Base-by-base conservation (phyloP, 2,329 filamentous ascomycete genomes). In the Keithomyces neogunnii region DNA sequence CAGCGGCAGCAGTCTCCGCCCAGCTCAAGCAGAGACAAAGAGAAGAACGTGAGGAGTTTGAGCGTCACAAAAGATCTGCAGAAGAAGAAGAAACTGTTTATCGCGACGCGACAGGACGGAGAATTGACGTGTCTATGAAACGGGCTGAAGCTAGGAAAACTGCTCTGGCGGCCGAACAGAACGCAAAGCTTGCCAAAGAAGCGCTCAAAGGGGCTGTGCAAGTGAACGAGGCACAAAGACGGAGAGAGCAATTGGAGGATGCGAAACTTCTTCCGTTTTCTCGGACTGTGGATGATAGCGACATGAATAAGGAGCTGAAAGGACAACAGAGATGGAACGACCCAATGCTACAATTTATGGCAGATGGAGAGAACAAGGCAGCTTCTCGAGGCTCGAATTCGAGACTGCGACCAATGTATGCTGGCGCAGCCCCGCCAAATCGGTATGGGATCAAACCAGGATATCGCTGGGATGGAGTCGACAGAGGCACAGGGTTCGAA, bases 381-480 rank as follows among this genome's bases (percentile, higher is more conserved):
- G 42, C 10, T 26, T 9, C 40, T 29, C 40, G 13, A 44, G 4
- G 11, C 4, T 10, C 40, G 4, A 19, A 6, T 30, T 60, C 65
- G 8, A 73, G 69, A 51, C 66, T 69, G 11, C 82, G 78, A 57
- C 88, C 86, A 3, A 66, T 87, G 4, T 99, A 97, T 66, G 73
- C 82, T 54, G 93, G 92, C 0, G 78, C 85, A 0, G 88, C 86
- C 51, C 80, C 88, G 62, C 93, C 93, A 44, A 99, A 99, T 75
- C 79, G 93, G 26, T 97, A 97, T 71, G 89, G 88, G 1, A 97
- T 99, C 55, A 78, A 85, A 54, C 93, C 93, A 0, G 95, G 93
- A 0, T 89, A 95, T 72, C 77, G 89, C 57, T 99, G 93, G 93
- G 93, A 99, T 74, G 93, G 95, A 5, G 93, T 99, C 19, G 93